These are phyloP conservation scores for Choanephora cucurbitarum DNA, from an alignment of 371 early-diverging fungal species.

Conservation along the genomic window DNA sequence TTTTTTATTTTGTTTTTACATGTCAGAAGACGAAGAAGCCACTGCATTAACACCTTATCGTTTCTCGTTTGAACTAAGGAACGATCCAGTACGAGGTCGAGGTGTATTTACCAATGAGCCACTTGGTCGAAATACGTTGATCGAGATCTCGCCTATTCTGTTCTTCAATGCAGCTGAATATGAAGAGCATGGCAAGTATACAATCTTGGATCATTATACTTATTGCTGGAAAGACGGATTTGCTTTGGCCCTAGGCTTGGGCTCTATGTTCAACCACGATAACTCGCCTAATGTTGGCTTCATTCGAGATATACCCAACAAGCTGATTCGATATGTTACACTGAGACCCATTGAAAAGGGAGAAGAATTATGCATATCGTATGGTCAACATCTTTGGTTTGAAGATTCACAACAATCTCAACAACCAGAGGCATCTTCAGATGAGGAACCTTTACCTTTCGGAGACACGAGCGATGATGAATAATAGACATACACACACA, in stretches of 20 bases:
- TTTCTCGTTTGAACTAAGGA: slow-evolving; percentile 44
- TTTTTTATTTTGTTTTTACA: slow-evolving; percentile 1
- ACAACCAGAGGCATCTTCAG: slow-evolving; percentile 6
- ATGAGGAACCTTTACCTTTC: slow-evolving; percentile 25
- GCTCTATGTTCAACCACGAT: slow-evolving; percentile 72
- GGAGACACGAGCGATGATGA: background rate
- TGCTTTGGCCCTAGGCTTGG: slow-evolving; percentile 70
- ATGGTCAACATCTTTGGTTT: slow-evolving; percentile 72
- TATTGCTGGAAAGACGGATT: slow-evolving; percentile 69
- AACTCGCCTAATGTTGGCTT: slow-evolving; percentile 66
- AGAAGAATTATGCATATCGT: slow-evolving; percentile 72
- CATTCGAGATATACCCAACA: slow-evolving; percentile 56
- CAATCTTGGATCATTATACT: slow-evolving; percentile 68
- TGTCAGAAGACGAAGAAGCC: slow-evolving; percentile 11
- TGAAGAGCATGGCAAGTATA: slow-evolving; percentile 57
- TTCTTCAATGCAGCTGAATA: slow-evolving; percentile 61
- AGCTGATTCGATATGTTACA: slow-evolving; percentile 61
- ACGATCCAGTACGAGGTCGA: slow-evolving; percentile 57
- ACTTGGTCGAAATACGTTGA: slow-evolving; percentile 48
- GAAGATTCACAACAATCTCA: slow-evolving; percentile 29
- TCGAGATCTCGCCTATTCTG: slow-evolving; percentile 66
- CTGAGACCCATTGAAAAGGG: slow-evolving; percentile 53
- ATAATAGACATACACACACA: too few species aligned
- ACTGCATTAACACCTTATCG: slow-evolving; percentile 30
- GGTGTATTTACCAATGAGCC: slow-evolving; percentile 56